phyloP scores from a whole-genome alignment of 73 alveolate species.

The Paramecium tetraurelia region DNA sequence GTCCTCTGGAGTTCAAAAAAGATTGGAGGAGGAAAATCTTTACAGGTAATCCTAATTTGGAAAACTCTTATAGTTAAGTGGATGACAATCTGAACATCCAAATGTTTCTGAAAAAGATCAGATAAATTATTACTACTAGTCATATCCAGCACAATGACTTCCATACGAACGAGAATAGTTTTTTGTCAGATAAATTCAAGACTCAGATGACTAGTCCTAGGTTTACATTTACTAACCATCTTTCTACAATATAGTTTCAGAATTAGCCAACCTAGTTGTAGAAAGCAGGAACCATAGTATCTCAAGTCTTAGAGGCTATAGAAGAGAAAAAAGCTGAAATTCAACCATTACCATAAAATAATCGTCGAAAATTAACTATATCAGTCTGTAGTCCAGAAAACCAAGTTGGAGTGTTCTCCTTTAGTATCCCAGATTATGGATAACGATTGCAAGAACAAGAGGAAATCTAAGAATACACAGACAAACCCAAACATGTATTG shows the following conservation, averaged over 20 bases:
- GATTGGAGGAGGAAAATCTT: not conserved
- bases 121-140: constrained; percentile 17
- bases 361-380: not conserved
- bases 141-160: not conserved
- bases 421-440: constrained; percentile 16
- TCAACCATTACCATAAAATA: not conserved
- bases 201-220: not conserved
- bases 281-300: not conserved
- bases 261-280: not conserved
- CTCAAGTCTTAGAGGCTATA: not conserved
- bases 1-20: not conserved
- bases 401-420: not conserved
- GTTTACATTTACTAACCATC: not conserved
- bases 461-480: not conserved
- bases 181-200: constrained; percentile 21
- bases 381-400: not conserved
- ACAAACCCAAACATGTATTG: constrained; percentile 27
- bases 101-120: not conserved
- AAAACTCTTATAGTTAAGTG: not conserved
- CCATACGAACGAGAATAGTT: not conserved
- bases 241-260: not conserved
- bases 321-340: not conserved
- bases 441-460: not conserved
- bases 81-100: not conserved
- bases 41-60: not conserved